A percentile compares a stretch with the other conserved stretches of the same genome.
Evolutionary conservation across 2,329 filamentous ascomycete genomes (phyloP).

Genomic region (Purpureocillium takamizusanense): DNA sequence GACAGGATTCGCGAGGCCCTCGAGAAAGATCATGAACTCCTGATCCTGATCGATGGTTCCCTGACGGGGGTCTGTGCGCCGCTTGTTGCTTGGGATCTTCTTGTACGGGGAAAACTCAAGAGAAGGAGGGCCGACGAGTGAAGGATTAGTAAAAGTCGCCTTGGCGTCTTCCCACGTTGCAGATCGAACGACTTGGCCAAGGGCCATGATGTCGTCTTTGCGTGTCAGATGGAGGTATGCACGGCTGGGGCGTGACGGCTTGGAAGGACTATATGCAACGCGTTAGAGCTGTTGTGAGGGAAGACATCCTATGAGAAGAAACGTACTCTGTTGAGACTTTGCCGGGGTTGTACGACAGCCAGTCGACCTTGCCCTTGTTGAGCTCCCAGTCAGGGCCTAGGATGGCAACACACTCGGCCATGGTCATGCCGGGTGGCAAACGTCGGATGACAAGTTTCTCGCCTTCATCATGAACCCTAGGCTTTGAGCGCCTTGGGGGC

Average conservation of each 20-base stretch:
- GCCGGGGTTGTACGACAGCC: slow-evolving; percentile 55
- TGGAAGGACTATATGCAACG: slow-evolving; percentile 54
- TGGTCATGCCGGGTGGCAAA: slow-evolving; percentile 76
- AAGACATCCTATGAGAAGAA: not conserved
- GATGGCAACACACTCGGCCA: slow-evolving; percentile 62
- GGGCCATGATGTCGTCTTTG: slow-evolving; percentile 53
- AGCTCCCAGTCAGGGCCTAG: slow-evolving; percentile 75
- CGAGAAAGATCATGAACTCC: slow-evolving; percentile 90
- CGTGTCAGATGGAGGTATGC: slow-evolving; percentile 78
- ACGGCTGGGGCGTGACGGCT: slow-evolving; percentile 71
- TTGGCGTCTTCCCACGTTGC: slow-evolving; percentile 74
- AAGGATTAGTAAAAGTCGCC: slow-evolving; percentile 61
- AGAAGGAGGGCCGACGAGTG: slow-evolving; percentile 67
- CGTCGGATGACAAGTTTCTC: slow-evolving; percentile 80
- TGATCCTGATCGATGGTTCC: slow-evolving; percentile 95
- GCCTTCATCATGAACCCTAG: slow-evolving; percentile 35
- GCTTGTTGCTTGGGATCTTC: slow-evolving; percentile 67
- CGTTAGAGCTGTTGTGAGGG: slow-evolving; percentile 6
- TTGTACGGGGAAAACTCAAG: slow-evolving; percentile 80
- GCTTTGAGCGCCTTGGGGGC: slow-evolving; percentile 17
- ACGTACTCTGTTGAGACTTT: slow-evolving; percentile 80
- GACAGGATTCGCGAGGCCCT: slow-evolving; percentile 67
- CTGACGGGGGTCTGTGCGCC: slow-evolving; percentile 72
- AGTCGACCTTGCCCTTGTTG: slow-evolving; percentile 77
- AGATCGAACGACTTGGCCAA: slow-evolving; percentile 63